Percentiles rank a stretch among this genome's conserved stretches.
These are phyloP conservation scores for Diaporthe sp. DNA, from an alignment of 2,329 filamentous ascomycete genomes.

Conservation along the genomic window DNA sequence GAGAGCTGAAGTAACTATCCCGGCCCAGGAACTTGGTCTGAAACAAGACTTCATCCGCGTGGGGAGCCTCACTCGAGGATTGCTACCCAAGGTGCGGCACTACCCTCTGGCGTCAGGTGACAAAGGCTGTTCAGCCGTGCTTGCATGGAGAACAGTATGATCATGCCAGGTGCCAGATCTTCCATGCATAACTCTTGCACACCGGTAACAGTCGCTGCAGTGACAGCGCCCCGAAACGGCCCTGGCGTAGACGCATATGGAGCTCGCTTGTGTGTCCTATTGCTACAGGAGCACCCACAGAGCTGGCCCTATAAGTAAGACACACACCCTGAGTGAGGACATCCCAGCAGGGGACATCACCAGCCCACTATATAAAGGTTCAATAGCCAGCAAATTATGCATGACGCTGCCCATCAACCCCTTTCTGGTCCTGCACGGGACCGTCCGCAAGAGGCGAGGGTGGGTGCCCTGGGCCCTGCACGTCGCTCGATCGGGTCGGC, in stretches of 20 bases:
- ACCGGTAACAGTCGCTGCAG: slow-evolving; percentile 6
- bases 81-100: too few relatives aligned
- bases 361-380: not conserved
- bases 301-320: not conserved
- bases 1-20: not conserved
- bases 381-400: slow-evolving; percentile 13
- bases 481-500: slow-evolving; percentile 31
- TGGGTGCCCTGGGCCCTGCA: slow-evolving; percentile 16
- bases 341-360: not conserved
- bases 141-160: not conserved
- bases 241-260: not conserved
- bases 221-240: not conserved
- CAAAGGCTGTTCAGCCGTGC: not conserved
- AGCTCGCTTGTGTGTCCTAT: slow-evolving; percentile 2
- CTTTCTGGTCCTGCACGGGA: slow-evolving; percentile 29
- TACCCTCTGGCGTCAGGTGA: not conserved
- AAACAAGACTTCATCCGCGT: not conserved
- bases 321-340: not conserved
- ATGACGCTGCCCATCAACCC: slow-evolving; percentile 15
- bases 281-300: not conserved
- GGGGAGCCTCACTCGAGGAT: not conserved
- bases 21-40: not conserved
- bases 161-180: not conserved
- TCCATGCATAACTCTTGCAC: slow-evolving; percentile 7
- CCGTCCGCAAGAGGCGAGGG: slow-evolving; percentile 27